Conservation (phyloP, 495 filamentous ascomycete species). For the Aspergillus asperescens region DNA sequence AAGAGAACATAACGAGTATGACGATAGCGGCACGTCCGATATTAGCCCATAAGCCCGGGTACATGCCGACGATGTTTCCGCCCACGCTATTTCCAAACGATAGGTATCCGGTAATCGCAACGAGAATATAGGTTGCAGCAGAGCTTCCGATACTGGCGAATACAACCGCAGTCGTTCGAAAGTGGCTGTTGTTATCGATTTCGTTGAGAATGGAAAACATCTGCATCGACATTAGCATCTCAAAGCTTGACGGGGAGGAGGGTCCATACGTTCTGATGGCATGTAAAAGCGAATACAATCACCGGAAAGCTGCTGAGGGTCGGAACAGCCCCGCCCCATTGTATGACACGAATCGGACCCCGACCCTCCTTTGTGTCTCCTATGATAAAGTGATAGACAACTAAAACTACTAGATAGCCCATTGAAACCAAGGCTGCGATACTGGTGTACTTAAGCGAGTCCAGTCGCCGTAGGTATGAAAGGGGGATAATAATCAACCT, state of each 20-base stretch:
- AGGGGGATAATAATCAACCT: slow-evolving; percentile 92
- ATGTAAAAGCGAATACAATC: slow-evolving; percentile 97
- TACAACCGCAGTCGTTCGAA: slow-evolving; percentile 75
- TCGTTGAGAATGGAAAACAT: slow-evolving; percentile 99
- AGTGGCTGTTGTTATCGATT: slow-evolving; percentile 77
- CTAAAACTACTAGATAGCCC: slow-evolving; percentile 84
- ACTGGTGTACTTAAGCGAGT: slow-evolving; percentile 96
- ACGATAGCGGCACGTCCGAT: slow-evolving; percentile 95
- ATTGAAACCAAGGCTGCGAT: slow-evolving; percentile 88
- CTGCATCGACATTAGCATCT: slow-evolving; percentile 37
- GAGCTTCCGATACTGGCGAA: slow-evolving; percentile 76
- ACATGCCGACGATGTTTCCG: slow-evolving; percentile 94
- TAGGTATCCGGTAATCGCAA: slow-evolving; percentile 91
- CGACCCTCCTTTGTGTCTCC: slow-evolving; percentile 71
- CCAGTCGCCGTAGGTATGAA: slow-evolving; percentile 82
- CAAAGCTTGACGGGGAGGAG: background rate
- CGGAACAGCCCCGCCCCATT: slow-evolving; percentile 72
- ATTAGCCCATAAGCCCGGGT: slow-evolving; percentile 75
- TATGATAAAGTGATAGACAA: slow-evolving; percentile 79
- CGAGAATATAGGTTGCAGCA: slow-evolving; percentile 75
- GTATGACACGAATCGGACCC: slow-evolving; percentile 64
- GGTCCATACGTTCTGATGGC: slow-evolving; percentile 80
- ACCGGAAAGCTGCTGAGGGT: slow-evolving; percentile 84
- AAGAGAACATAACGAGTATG: slow-evolving; percentile 93
- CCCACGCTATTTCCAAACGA: slow-evolving; percentile 82